Percentiles rank a stretch among this genome's conserved stretches.
Evolutionary conservation across 306 rosid genomes (phyloP).

Genomic region (Alnus glutinosa): DNA sequence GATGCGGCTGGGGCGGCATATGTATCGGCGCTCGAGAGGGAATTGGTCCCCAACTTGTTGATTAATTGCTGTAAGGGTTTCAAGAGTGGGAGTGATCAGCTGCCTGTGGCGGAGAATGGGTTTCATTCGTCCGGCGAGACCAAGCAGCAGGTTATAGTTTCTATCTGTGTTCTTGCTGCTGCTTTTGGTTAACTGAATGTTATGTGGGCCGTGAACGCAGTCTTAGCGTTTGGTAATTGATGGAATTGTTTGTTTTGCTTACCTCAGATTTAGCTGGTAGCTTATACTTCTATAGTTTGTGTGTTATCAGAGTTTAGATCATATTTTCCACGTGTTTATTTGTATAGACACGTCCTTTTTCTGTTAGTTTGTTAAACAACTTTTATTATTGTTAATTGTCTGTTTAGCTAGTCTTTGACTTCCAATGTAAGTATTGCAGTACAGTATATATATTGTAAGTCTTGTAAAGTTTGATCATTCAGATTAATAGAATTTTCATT

Average conservation of each 20-base stretch:
- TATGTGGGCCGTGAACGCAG: neutral
- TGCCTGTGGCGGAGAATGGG: constrained; percentile 57
- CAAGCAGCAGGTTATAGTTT: constrained; percentile 86
- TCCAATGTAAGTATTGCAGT: no score
- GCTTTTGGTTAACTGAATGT: neutral
- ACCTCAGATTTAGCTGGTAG: neutral
- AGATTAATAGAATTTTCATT: no score
- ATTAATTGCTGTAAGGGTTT: constrained; percentile 83
- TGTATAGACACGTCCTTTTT: no score
- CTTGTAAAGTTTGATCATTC: no score
- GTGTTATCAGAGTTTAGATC: no score
- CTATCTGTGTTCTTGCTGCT: constrained; percentile 22
- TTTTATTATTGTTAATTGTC: no score
- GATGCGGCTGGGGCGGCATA: constrained; percentile 72
- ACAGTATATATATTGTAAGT: no score
- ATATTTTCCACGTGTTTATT: no score
- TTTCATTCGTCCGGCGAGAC: constrained; percentile 55
- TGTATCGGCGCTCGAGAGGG: constrained; percentile 69
- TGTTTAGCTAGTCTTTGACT: no score
- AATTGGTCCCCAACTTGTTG: constrained; percentile 72
- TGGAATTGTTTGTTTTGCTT: neutral
- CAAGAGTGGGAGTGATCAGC: constrained; percentile 56
- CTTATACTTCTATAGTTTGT: neutral
- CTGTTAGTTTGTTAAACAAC: no score
- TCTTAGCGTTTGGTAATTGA: neutral